Percentiles rank a stretch among this genome's conserved stretches.
phyloP scores from a whole-genome alignment of 257 asterid species.

The Petunia axillaris region DNA sequence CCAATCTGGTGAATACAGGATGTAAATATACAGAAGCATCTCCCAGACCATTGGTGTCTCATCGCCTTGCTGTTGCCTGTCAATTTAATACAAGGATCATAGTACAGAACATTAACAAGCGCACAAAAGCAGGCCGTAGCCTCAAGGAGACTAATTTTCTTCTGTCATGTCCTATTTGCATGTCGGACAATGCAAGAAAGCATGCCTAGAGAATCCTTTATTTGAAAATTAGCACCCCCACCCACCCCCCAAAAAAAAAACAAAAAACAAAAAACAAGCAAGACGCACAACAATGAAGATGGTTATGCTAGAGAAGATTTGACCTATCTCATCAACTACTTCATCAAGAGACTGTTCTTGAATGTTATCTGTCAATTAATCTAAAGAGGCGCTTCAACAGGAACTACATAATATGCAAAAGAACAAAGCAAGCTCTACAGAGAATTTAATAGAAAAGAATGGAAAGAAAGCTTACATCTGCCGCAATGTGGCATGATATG shows the following conservation, averaged over 20 bases:
- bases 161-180: neutral
- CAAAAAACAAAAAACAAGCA: neutral
- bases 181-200: neutral
- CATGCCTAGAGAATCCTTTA: neutral
- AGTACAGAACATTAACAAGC: conserved; percentile 8
- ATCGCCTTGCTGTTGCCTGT: conserved; percentile 94
- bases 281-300: neutral
- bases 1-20: conserved; percentile 98
- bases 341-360: neutral
- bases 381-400: neutral
- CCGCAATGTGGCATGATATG: conserved; percentile 90
- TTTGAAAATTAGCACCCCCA: neutral
- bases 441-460: conserved; percentile 21
- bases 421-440: neutral
- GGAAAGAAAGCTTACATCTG: conserved; percentile 63
- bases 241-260: neutral
- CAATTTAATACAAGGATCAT: conserved; percentile 29
- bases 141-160: neutral
- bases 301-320: neutral
- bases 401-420: neutral
- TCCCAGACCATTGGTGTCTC: conserved; percentile 99
- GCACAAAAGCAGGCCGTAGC: conserved; percentile 8
- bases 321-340: neutral
- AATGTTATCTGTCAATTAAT: neutral
- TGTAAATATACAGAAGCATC: conserved; percentile 95